Evolutionary conservation across 768 basidiomycete genomes (phyloP).

Genomic region (Imleria badia): DNA sequence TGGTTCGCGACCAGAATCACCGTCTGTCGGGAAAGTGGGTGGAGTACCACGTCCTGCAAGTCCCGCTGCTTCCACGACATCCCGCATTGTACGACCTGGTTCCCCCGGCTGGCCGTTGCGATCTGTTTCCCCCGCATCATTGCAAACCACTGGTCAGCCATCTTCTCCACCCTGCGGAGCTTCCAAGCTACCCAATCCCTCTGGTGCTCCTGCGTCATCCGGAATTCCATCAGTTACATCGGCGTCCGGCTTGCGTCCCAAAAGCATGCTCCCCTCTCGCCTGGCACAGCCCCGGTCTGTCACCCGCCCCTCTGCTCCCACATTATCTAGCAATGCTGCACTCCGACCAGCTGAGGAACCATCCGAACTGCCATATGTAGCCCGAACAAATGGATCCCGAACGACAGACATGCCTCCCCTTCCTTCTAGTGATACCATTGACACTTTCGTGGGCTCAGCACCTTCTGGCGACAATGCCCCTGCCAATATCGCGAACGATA

Average conservation of each 20-base stretch:
- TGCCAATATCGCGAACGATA: constrained; percentile 46
- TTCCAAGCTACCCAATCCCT: constrained; percentile 43
- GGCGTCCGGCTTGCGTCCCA: constrained; percentile 49
- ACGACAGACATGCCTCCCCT: constrained; percentile 13
- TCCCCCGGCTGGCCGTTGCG: constrained; percentile 39
- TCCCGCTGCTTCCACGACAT: constrained; percentile 40
- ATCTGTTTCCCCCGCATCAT: constrained; percentile 38
- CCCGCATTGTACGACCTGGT: constrained; percentile 43
- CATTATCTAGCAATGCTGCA: constrained; percentile 24
- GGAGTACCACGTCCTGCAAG: constrained; percentile 49
- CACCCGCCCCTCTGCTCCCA: constrained; percentile 31
- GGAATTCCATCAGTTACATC: constrained; percentile 36
- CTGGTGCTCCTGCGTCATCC: constrained; percentile 10
- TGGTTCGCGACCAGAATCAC: constrained; percentile 51
- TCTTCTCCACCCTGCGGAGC: constrained; percentile 46
- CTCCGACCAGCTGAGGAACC: constrained; percentile 25
- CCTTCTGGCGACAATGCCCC: constrained; percentile 24
- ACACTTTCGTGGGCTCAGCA: constrained; percentile 36
- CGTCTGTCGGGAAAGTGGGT: constrained; percentile 41
- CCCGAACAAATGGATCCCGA: constrained; percentile 17
- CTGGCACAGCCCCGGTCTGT: constrained; percentile 61
- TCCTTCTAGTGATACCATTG: constrained; percentile 26
- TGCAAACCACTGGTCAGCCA: constrained; percentile 42
- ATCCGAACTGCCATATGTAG: constrained; percentile 33
- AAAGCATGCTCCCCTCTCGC: constrained; percentile 72